Conservation (phyloP, 106 monocot species). For the Dendrobium huoshanense region DNA sequence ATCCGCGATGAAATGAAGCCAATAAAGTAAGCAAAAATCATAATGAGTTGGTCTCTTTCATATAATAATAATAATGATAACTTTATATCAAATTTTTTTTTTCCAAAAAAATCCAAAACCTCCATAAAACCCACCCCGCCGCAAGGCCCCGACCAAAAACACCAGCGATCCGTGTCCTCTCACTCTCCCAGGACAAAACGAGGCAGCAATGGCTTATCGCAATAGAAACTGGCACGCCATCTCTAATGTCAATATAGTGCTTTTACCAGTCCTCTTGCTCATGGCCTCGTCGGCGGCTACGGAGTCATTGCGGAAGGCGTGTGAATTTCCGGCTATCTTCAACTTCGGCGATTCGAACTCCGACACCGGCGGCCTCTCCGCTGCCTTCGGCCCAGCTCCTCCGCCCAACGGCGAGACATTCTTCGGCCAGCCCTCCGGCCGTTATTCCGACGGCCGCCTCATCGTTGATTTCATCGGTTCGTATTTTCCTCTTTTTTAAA, state of each 20-base stretch:
- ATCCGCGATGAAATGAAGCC: too few species aligned
- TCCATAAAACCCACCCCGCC: too few species aligned
- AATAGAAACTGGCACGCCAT: background rate
- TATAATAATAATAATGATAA: too few species aligned
- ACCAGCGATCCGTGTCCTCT: background rate
- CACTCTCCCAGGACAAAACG: background rate
- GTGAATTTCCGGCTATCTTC: conserved; percentile 26
- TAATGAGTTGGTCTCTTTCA: too few species aligned
- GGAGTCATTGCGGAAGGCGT: background rate
- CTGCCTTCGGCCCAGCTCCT: conserved; percentile 28
- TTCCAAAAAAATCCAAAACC: too few species aligned
- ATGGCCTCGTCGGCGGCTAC: background rate
- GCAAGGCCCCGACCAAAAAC: too few species aligned
- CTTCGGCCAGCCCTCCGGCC: conserved; percentile 24
- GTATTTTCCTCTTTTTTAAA: background rate
- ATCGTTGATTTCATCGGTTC: conserved; percentile 32
- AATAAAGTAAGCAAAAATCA: too few species aligned
- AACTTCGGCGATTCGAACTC: conserved; percentile 41
- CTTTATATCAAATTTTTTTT: too few species aligned
- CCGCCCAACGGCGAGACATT: conserved; percentile 33
- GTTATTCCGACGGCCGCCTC: conserved; percentile 34
- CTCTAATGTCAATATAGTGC: background rate
- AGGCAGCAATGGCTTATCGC: background rate
- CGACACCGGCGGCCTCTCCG: conserved; percentile 31
- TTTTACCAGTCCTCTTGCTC: background rate